Evolutionary conservation across 2,329 filamentous ascomycete genomes (phyloP), one percentile per base, ranked within the genome.

Genomic region (Colletotrichum euphorbiae): DNA sequence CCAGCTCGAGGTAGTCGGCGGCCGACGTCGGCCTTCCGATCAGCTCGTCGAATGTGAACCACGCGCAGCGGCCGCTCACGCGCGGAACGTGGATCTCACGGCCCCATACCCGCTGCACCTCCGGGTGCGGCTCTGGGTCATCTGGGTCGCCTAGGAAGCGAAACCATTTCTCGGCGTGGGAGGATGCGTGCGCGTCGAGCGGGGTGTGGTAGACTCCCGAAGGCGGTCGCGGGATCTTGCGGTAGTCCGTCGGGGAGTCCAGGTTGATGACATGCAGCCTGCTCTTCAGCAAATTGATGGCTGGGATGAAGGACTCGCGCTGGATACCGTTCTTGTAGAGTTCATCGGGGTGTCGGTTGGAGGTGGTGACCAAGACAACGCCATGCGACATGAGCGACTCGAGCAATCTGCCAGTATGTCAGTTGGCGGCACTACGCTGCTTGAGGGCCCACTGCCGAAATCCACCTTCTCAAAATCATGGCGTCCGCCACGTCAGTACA

Each of bases 271-370:
- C 93, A 61, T 92, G 90, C 8, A 99, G 87, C 2, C 91, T 89
- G 43, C 85, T 87, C 78, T 98, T 95, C 50, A 99, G 89, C 4
- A 99, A 90, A 71, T 94, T 91, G 76, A 99, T 99, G 72, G 95
- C 97, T 0, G 96, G 96, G 57, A 99, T 88, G 77, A 99, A 99
- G 6, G 93, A 97, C 73, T 97, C 91, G 67, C 96, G 90, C 81
- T 99, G 96, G 71, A 99, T 95, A 63, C 96, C 96, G 77, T 99
- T 99, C 80, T 96, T 97, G 85, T 99, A 99, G 7, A 99, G 87
- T 69, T 99, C 95, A 75, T 97, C 90, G 0, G 96, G 96, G 74
- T 98, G 94, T n/a, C 96, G 88, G 80, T 99, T 99, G 7, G 93
- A 97, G 0, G 96, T 99, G 6, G 96, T 98, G 36, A 99, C 91